Conservation (phyloP, 2,329 filamentous ascomycete species). For the Periconia sp. region DNA sequence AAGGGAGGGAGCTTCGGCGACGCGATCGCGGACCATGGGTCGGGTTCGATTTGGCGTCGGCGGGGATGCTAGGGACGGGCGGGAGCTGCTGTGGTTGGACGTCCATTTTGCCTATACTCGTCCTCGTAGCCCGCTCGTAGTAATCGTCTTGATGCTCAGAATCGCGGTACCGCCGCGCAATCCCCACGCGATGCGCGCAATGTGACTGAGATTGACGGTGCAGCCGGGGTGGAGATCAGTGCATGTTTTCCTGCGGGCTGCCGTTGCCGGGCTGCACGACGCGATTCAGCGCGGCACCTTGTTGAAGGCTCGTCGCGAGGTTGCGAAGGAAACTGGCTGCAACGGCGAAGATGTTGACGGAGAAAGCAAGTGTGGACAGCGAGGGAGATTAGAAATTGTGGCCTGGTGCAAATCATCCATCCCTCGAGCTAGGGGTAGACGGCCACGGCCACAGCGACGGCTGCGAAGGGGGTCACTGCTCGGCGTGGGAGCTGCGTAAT, state of each 20-base stretch:
- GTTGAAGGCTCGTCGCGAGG: not conserved
- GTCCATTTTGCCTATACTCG: slow-evolving; percentile 28
- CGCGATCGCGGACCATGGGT: slow-evolving; percentile 31
- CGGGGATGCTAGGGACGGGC: slow-evolving; percentile 23
- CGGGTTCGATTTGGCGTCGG: slow-evolving; percentile 16
- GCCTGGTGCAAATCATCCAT: slow-evolving; percentile 8
- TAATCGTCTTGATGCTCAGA: not conserved
- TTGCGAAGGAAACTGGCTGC: not conserved
- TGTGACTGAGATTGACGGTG: slow-evolving; percentile 1
- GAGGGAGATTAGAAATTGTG: slow-evolving; percentile 1
- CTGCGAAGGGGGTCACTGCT: not conserved
- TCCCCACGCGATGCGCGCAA: slow-evolving; percentile 1
- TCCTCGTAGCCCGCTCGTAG: not conserved
- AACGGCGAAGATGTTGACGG: not conserved
- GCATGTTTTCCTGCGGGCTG: slow-evolving; percentile 8
- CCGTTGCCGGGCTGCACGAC: slow-evolving; percentile 2
- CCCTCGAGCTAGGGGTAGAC: not conserved
- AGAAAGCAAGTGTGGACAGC: not conserved
- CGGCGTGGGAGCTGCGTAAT: no score
- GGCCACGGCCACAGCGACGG: no score
- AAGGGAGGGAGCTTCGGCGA: slow-evolving; percentile 36
- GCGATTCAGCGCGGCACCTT: slow-evolving; percentile 2
- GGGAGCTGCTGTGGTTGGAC: slow-evolving; percentile 23
- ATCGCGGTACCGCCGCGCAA: no score
- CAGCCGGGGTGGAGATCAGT: slow-evolving; percentile 11